Evolutionary conservation across 1,139 yeast genomes (phyloP), one percentile per base, ranked within the genome.

Genomic region (Barnettozyma hawaiiensis): DNA sequence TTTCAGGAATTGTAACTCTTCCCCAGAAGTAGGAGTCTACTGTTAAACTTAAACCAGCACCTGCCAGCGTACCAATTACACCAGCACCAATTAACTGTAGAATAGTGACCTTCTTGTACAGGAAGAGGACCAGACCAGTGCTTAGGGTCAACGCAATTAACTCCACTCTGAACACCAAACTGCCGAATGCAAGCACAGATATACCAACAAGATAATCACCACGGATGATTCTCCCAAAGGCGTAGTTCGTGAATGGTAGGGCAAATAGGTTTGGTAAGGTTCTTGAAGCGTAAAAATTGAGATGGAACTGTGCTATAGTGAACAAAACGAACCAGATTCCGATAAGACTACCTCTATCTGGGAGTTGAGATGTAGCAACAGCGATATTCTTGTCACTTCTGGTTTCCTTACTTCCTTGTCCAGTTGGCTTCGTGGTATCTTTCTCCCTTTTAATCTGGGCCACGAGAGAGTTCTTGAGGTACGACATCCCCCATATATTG

Each of bases 221-320:
- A 23, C 55, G 53, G 15, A 86, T 54, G 14, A 80, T 56, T 53
- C 68, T 69, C 11, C 78, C 66, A 35, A 83, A 52, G 0, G 85
- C 81, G 42, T 65, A 56, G 45, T 76, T 76, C 2, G 84, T 81
- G 31, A 86, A 57, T 2, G 97, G 96, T 42, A 90, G 67, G 0
- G 87, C 95, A 32, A 90, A 64, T 61, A 87, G 85, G 61, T 90
- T 90, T 10, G 97, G 97, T 47, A 92, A 68, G 0, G 95, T 79
- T 50, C 97, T 71, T 3, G 95, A 74, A 7, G 85, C 69, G 59
- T 90, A 90, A 64, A 70, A 90, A 44, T 83, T 64, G 28, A 86
- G 50, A 59, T 92, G 97, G 66, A 90, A 92, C 58, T 89, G 95
- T 6, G 84, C 64, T 43, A 75, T 61, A 33, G 73, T 67, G 44